These are phyloP conservation scores for Draba incana DNA, from an alignment of 345 rosid genomes.

Conservation along the genomic window DNA sequence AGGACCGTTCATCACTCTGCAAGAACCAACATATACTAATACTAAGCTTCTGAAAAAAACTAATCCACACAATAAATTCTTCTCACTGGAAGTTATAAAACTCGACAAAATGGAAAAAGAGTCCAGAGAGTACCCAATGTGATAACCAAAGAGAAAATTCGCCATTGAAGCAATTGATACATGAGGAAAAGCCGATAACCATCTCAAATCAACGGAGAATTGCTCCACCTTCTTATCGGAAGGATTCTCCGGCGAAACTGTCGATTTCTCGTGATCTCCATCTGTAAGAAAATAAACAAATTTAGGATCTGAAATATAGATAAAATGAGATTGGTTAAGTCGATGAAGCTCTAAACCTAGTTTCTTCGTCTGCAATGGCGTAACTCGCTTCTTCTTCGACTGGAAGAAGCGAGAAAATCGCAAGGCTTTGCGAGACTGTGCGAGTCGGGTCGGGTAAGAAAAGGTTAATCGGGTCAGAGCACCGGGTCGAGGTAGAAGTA, in stretches of 20 bases:
- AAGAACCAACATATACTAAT: neutral
- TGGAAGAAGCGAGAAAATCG: slow-evolving; percentile 8
- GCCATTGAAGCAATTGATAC: slow-evolving; percentile 69
- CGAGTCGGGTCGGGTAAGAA: slow-evolving; percentile 9
- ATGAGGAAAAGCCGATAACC: slow-evolving; percentile 77
- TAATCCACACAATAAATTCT: slow-evolving; percentile 2
- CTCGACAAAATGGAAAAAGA: neutral
- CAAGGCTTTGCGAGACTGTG: slow-evolving; percentile 2
- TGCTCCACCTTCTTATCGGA: slow-evolving; percentile 35
- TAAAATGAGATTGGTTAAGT: neutral
- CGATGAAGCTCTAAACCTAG: slow-evolving; percentile 38
- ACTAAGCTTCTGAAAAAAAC: neutral
- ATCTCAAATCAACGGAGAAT: slow-evolving; percentile 51
- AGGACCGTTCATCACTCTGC: slow-evolving; percentile 89
- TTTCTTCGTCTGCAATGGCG: slow-evolving; percentile 27
- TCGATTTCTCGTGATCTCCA: slow-evolving; percentile 43
- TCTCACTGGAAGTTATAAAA: slow-evolving; percentile 3
- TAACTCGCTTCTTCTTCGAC: slow-evolving; percentile 36
- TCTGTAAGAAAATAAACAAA: slow-evolving; percentile 13
- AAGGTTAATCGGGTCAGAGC: slow-evolving; percentile 33
- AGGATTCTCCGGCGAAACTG: neutral
- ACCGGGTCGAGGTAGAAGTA: slow-evolving; percentile 38
- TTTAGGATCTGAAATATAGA: too few relatives aligned
- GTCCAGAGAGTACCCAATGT: slow-evolving; percentile 53
- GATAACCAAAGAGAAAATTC: slow-evolving; percentile 82